Percentiles rank a stretch among this genome's conserved stretches.
These are phyloP conservation scores for Aspergillus thermomutatus DNA, from an alignment of 2,329 filamentous ascomycete species.

Conservation along the genomic window DNA sequence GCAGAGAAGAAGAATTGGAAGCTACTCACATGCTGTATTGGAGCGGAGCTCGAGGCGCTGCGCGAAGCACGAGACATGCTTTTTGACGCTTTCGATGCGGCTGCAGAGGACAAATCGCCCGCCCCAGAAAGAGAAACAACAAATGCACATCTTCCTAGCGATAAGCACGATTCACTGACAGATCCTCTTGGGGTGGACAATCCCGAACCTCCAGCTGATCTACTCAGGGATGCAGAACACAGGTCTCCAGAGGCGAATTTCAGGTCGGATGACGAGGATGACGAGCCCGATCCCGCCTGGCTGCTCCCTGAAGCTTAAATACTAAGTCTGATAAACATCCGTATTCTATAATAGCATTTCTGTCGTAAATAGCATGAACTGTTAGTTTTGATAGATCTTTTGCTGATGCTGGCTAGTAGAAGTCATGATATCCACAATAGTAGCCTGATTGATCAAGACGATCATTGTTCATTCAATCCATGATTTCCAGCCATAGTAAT, in stretches of 20 bases:
- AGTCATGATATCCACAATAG: not conserved
- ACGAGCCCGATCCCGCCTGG: slow-evolving; percentile 45
- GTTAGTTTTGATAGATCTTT: not conserved
- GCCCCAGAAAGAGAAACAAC: slow-evolving; percentile 5
- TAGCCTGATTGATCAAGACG: not conserved
- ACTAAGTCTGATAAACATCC: not conserved
- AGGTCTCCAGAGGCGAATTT: slow-evolving; percentile 17
- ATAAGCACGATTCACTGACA: slow-evolving; percentile 6
- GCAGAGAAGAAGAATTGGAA: slow-evolving; percentile 58
- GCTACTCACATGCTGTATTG: slow-evolving; percentile 59
- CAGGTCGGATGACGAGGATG: slow-evolving; percentile 38
- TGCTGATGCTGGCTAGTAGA: not conserved
- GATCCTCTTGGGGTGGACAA: slow-evolving; percentile 27
- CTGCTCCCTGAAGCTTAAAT: slow-evolving; percentile 31
- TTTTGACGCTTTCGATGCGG: slow-evolving; percentile 29
- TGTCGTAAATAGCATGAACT: not conserved
- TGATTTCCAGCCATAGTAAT: not conserved
- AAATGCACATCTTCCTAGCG: slow-evolving; percentile 1
- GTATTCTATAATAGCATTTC: not conserved
- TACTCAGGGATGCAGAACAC: slow-evolving; percentile 28
- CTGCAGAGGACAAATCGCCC: slow-evolving; percentile 16
- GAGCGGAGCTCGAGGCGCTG: slow-evolving; percentile 59
- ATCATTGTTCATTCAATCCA: not conserved
- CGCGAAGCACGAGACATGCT: slow-evolving; percentile 38
- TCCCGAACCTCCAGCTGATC: slow-evolving; percentile 36